phyloP scores from a whole-genome alignment of 108 stramenopile genomes.

The Pseudonitzschia multistriata region DNA sequence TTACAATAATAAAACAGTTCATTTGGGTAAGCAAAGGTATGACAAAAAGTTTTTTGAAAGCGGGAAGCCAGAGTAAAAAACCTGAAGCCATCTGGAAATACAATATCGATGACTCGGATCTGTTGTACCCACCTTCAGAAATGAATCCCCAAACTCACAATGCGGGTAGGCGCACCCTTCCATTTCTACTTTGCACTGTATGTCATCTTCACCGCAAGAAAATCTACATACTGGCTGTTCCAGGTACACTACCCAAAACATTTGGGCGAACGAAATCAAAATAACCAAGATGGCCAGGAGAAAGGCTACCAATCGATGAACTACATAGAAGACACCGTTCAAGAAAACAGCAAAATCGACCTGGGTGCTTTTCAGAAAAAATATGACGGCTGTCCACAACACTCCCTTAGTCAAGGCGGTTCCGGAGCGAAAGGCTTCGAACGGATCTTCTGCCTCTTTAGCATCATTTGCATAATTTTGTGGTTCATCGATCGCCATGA shows the following conservation, averaged over 20 bases:
- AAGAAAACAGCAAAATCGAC: constrained; percentile 88
- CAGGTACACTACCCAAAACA: constrained; percentile 79
- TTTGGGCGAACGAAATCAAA: constrained; percentile 83
- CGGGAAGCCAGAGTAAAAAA: too few species aligned
- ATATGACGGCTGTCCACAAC: constrained; percentile 77
- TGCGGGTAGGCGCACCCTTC: constrained; percentile 46
- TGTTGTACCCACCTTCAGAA: constrained; percentile 44
- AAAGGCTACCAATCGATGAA: constrained; percentile 72
- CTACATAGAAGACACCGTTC: constrained; percentile 77
- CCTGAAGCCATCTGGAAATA: not conserved
- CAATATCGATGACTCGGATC: not conserved
- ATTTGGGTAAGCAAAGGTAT: not conserved
- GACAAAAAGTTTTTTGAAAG: too few species aligned
- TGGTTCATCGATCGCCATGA: constrained; percentile 45
- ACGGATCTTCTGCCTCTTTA: constrained; percentile 5
- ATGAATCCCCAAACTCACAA: constrained; percentile 59
- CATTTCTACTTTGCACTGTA: constrained; percentile 3
- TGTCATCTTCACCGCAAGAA: constrained; percentile 15
- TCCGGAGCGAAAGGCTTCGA: constrained; percentile 60
- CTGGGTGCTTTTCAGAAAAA: constrained; percentile 73
- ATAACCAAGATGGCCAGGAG: constrained; percentile 73
- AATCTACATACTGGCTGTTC: constrained; percentile 42
- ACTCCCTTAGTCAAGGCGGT: constrained; percentile 73
- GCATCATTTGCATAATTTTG: not conserved
- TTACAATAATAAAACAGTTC: not conserved